These are phyloP conservation scores for Podospora australis DNA, from an alignment of 495 filamentous ascomycete genomes.

Conservation along the genomic window DNA sequence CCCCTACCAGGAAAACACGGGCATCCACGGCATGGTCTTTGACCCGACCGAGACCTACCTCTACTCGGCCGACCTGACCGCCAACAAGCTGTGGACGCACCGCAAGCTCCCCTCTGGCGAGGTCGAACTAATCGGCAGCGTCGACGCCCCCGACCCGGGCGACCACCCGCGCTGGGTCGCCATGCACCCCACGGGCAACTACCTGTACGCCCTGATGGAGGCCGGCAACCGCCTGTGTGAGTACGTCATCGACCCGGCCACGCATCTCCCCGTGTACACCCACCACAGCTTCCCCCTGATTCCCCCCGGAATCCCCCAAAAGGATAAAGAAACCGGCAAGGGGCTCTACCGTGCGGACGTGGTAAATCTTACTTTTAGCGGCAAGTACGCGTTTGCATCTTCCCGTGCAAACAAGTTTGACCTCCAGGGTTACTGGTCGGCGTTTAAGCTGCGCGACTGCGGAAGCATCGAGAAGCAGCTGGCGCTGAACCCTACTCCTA, in stretches of 20 bases:
- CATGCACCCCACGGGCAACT: constrained; percentile 66
- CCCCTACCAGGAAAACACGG: constrained; percentile 63
- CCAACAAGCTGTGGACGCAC: constrained; percentile 84
- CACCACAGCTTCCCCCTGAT: constrained; percentile 70
- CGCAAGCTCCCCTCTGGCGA: constrained; percentile 59
- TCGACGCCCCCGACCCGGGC: constrained; percentile 60
- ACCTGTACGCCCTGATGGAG: constrained; percentile 82
- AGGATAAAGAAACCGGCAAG: constrained; percentile 34
- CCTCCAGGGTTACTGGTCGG: constrained; percentile 72
- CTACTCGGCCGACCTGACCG: constrained; percentile 77
- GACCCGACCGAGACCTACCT: constrained; percentile 77
- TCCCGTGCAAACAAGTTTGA: constrained; percentile 67
- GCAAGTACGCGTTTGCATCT: constrained; percentile 72
- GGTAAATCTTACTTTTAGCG: constrained; percentile 57
- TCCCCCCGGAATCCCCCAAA: constrained; percentile 54
- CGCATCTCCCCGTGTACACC: constrained; percentile 76
- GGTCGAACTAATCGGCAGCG: constrained; percentile 58
- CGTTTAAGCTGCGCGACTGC: constrained; percentile 61
- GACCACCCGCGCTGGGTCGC: constrained; percentile 84
- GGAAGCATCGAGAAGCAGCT: constrained; percentile 71
- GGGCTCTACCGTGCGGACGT: constrained; percentile 73
- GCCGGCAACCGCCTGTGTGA: constrained; percentile 72
- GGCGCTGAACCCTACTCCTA: constrained; percentile 74
- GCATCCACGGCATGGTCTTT: constrained; percentile 86
- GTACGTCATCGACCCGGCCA: constrained; percentile 70